Conservation (phyloP, 2,329 filamentous ascomycete species). For the Trichoderma breve region DNA sequence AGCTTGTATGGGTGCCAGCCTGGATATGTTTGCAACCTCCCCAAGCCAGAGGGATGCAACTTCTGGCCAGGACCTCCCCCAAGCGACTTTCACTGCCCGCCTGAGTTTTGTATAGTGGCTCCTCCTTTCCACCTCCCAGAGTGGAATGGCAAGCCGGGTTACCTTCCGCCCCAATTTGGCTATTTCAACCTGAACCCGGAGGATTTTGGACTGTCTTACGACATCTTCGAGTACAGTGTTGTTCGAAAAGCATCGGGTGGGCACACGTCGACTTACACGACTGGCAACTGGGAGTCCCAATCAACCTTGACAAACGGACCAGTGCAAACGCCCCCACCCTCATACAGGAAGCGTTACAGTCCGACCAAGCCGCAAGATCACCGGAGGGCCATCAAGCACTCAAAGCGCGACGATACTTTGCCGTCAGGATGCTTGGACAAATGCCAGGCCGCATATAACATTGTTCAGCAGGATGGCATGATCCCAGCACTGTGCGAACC, state of each 20-base stretch:
- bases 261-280: conserved; percentile 46
- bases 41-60: conserved; percentile 49
- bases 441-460: too few relatives aligned
- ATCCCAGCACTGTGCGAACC: conserved; percentile 42
- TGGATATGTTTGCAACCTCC: conserved; percentile 52
- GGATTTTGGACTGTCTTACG: conserved; percentile 61
- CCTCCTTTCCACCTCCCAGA: conserved; percentile 36
- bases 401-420: too few relatives aligned
- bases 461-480: conserved; percentile 49
- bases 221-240: conserved; percentile 54
- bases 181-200: conserved; percentile 65
- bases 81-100: conserved; percentile 47
- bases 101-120: conserved; percentile 44
- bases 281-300: conserved; percentile 57
- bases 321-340: conserved; percentile 22
- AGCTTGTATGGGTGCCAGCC: conserved; percentile 54
- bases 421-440: too few relatives aligned
- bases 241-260: conserved; percentile 38
- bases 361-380: conserved; percentile 20
- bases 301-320: conserved; percentile 41
- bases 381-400: too few relatives aligned
- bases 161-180: conserved; percentile 49
- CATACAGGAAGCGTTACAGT: not conserved
- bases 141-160: conserved; percentile 50
- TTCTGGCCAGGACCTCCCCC: conserved; percentile 49